A percentile compares a stretch with the other conserved stretches of the same genome.
These are phyloP conservation scores for Fusarium beomiforme DNA, from an alignment of 2,329 filamentous ascomycete species.

Conservation along the genomic window DNA sequence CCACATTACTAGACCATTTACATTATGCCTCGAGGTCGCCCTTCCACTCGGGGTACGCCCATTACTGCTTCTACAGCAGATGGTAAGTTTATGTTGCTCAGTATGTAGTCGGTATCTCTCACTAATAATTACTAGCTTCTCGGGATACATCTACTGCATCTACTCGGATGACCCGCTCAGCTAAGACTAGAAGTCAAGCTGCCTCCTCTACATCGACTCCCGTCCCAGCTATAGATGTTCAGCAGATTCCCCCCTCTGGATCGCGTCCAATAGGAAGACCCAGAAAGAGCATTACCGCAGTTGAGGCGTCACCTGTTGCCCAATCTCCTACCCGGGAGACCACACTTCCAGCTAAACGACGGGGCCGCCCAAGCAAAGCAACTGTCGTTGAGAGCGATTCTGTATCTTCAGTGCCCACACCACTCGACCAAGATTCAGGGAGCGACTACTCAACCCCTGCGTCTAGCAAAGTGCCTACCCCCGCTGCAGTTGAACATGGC, in stretches of 20 bases:
- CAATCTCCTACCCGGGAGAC: conserved; percentile 2
- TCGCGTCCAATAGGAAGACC: conserved; percentile 40
- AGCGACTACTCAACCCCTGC: conserved; percentile 50
- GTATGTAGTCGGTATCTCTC: not conserved
- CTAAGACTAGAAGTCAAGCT: conserved; percentile 29
- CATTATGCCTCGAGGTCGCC: conserved; percentile 47
- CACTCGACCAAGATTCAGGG: conserved; percentile 45
- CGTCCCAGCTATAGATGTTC: not conserved
- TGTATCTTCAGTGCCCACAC: conserved; percentile 47
- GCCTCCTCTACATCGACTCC: conserved; percentile 8
- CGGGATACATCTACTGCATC: conserved; percentile 24
- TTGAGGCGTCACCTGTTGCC: conserved; percentile 1
- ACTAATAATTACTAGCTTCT: conserved; percentile 28
- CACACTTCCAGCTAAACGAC: conserved; percentile 18
- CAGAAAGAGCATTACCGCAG: conserved; percentile 24
- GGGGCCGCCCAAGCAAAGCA: conserved; percentile 31
- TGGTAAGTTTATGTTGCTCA: conserved; percentile 19
- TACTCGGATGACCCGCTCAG: conserved; percentile 43
- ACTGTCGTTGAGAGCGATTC: conserved; percentile 41
- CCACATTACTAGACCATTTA: not conserved
- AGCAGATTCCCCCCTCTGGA: not conserved
- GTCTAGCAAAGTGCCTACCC: conserved; percentile 51
- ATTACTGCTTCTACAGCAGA: conserved; percentile 24
- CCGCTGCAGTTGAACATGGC: conserved; percentile 38
- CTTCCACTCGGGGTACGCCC: conserved; percentile 32